Evolutionary conservation across 306 rosid genomes (phyloP).

Genomic region (Heteromeles arbutifolia): DNA sequence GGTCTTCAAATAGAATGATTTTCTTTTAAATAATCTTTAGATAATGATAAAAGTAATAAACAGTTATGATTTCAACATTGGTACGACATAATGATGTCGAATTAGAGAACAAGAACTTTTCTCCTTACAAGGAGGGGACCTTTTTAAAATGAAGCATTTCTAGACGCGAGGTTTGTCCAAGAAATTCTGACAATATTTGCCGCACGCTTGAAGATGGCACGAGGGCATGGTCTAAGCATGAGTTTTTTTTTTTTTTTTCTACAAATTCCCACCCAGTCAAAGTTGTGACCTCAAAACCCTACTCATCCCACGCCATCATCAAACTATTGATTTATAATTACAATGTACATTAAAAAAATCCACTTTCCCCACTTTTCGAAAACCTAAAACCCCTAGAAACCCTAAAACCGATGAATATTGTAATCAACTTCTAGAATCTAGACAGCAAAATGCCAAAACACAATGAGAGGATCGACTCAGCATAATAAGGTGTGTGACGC

Average conservation of each 20-base stretch:
- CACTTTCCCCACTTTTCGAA: background rate
- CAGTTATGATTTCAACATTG: no score
- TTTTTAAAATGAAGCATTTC: background rate
- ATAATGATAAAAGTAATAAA: no score
- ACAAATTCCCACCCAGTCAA: background rate
- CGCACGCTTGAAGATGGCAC: conserved; percentile 15
- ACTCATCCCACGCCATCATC: background rate
- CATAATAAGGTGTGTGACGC: background rate
- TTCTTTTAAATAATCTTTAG: no score
- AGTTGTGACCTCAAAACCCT: background rate
- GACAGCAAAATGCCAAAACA: background rate
- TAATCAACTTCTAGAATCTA: background rate
- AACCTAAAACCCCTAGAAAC: background rate
- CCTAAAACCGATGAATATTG: background rate
- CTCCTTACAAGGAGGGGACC: no score
- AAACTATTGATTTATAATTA: background rate
- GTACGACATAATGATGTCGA: no score
- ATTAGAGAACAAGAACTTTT: no score
- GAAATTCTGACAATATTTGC: conserved; percentile 3
- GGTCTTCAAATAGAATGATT: no score
- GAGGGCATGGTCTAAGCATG: background rate
- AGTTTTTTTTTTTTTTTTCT: background rate
- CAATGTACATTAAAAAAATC: background rate
- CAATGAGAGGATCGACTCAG: background rate
- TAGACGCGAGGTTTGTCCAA: background rate